These are phyloP conservation scores for Rhexocercosporidium sp. DNA, from an alignment of 2,329 filamentous ascomycete species.

Conservation along the genomic window DNA sequence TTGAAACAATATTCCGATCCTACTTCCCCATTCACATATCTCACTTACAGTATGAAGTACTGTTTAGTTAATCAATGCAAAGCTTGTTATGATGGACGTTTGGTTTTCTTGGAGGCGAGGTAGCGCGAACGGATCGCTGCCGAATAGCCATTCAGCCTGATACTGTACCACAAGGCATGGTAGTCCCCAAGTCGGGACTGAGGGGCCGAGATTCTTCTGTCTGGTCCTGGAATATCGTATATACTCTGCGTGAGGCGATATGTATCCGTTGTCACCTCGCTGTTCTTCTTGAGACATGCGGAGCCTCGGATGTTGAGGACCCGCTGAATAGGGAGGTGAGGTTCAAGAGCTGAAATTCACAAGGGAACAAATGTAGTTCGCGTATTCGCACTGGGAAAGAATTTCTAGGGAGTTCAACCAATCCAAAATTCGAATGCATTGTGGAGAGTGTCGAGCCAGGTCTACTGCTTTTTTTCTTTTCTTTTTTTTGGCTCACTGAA, in stretches of 20 bases:
- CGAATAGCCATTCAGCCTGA: constrained; percentile 7
- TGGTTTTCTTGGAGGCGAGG: background rate
- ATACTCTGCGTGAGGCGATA: background rate
- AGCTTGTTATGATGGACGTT: background rate
- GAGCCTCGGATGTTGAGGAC: background rate
- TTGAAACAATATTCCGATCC: constrained; percentile 4
- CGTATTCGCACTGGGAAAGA: background rate
- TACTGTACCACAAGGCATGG: too few relatives aligned
- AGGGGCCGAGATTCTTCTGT: background rate
- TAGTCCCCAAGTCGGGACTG: background rate
- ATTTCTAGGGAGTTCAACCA: background rate
- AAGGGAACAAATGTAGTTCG: background rate
- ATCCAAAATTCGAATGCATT: background rate
- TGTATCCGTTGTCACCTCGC: background rate
- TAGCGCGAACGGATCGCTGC: background rate
- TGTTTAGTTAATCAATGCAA: background rate
- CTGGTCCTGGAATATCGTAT: background rate
- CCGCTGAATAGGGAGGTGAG: background rate
- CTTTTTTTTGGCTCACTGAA: constrained; percentile 7
- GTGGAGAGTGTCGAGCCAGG: background rate
- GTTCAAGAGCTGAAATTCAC: background rate
- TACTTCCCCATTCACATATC: background rate
- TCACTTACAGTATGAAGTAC: background rate
- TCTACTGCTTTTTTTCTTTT: constrained; percentile 15
- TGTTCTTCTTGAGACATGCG: background rate